Base-by-base conservation (phyloP, 106 monocot species). In the Acanthochlamys bracteata region DNA sequence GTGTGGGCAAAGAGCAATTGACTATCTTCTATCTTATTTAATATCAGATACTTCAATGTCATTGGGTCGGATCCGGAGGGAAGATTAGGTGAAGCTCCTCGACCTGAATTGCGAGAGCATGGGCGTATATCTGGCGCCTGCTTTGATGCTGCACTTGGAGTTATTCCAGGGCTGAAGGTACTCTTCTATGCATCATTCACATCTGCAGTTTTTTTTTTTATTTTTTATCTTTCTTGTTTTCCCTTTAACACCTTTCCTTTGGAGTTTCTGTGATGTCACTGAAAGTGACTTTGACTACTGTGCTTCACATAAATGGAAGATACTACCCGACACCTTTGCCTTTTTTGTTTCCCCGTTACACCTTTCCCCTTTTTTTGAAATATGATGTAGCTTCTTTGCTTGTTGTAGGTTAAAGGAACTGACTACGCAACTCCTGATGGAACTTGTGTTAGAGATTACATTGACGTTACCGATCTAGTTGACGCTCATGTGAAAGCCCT, bases 51-150 rank as follows among this genome's bases (percentile, higher is more conserved):
- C 53, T 66, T 66, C 25, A 66, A 66, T 54, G 66, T 66, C 39
- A 66, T 66, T 53, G 66, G 66, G 53, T 66, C 66, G n/a, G 66
- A 66, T 27, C 66, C 53, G 24, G 52, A 66, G 7, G 66, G 66
- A 27, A 52, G 25, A 27, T 53, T 66, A 53, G 66, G 66, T 27
- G 66, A 66, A 39, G 66, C 66, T 12, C 66, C 66, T 1, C 45
- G 66, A 53, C 66, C 51, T 27, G 66, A 66, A 66, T 39, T 66
- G 15, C 51, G 66, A 24, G 66, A 66, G 19, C 66, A 66, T 39
- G 66, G 66, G 8, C 66, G 66, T 27, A 66, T 66, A 53, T 66
- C 66, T n/a, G 66, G 66, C 53, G 66, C 66, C 8, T 66, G 66
- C 33, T 66, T 66, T 53, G 66, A 66, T 66, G 66, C 66, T 25